phyloP scores from a whole-genome alignment of 495 filamentous ascomycete genomes.

The Penicillium angulare region DNA sequence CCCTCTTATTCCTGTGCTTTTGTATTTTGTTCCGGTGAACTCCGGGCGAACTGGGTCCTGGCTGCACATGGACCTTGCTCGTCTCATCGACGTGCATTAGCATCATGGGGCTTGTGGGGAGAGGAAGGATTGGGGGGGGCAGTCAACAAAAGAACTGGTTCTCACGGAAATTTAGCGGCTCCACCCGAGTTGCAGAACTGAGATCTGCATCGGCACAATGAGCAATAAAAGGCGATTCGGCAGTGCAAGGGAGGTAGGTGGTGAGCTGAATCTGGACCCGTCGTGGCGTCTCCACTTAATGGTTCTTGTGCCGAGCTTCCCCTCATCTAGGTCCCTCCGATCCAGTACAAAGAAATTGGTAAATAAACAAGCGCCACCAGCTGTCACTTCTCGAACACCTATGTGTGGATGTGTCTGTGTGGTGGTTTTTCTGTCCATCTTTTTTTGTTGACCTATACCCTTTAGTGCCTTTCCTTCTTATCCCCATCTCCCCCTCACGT shows the following conservation, averaged over 20 bases:
- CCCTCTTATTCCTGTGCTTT: background rate
- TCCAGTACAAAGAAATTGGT: background rate
- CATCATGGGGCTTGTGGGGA: conserved; percentile 8
- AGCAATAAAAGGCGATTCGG: conserved; percentile 1
- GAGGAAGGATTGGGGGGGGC: background rate
- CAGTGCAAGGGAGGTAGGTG: background rate
- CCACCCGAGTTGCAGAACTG: background rate
- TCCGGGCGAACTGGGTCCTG: conserved; percentile 5
- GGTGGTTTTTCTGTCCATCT: no score
- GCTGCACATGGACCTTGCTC: background rate
- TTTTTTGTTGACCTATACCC: no score
- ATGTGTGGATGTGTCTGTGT: no score
- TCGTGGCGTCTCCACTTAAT: background rate
- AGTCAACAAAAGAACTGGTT: background rate
- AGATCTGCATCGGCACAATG: conserved; percentile 4
- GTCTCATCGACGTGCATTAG: conserved; percentile 18
- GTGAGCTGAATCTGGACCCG: conserved; percentile 6
- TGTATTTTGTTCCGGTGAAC: conserved; percentile 6
- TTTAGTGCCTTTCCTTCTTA: no score
- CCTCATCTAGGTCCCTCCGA: background rate
- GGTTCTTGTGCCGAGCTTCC: background rate
- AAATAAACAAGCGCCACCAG: conserved; percentile 1
- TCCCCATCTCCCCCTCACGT: no score
- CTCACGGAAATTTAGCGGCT: background rate
- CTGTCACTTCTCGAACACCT: no score